Conservation (phyloP, 495 filamentous ascomycete species). For the Aspergillus indologenus region DNA sequence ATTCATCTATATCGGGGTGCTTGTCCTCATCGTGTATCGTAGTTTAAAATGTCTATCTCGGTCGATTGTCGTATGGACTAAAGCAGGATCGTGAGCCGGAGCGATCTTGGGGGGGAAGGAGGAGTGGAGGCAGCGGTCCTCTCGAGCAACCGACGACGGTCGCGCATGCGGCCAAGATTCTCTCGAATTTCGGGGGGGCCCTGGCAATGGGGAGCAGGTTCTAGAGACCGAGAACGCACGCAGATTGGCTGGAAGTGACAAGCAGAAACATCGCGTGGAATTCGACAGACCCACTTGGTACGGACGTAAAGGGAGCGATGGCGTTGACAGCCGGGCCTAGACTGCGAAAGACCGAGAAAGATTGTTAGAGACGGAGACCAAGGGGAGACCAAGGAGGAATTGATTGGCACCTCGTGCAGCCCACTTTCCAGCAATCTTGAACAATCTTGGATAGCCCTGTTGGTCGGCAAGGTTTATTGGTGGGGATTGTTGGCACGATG, state of each 20-base stretch:
- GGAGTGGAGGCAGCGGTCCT: too few relatives aligned
- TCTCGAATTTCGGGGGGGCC: neutral
- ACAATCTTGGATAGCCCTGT: neutral
- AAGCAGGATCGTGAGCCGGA: too few relatives aligned
- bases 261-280: neutral
- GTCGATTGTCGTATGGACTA: too few relatives aligned
- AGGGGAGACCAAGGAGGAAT: too few relatives aligned
- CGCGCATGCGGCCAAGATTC: neutral
- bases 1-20: too few relatives aligned
- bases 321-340: neutral
- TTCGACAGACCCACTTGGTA: neutral
- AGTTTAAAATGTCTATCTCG: too few relatives aligned
- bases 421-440: too few relatives aligned
- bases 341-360: neutral
- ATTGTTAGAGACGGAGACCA: too few relatives aligned
- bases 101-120: too few relatives aligned
- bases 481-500: neutral
- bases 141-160: too few relatives aligned
- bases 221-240: neutral
- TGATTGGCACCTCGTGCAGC: too few relatives aligned
- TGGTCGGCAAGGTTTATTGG: neutral
- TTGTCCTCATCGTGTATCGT: too few relatives aligned
- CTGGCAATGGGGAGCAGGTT: neutral
- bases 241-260: neutral
- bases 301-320: neutral